phyloP scores from a whole-genome alignment of 176 grass and related monocot species.

The Chloris gayana region DNA sequence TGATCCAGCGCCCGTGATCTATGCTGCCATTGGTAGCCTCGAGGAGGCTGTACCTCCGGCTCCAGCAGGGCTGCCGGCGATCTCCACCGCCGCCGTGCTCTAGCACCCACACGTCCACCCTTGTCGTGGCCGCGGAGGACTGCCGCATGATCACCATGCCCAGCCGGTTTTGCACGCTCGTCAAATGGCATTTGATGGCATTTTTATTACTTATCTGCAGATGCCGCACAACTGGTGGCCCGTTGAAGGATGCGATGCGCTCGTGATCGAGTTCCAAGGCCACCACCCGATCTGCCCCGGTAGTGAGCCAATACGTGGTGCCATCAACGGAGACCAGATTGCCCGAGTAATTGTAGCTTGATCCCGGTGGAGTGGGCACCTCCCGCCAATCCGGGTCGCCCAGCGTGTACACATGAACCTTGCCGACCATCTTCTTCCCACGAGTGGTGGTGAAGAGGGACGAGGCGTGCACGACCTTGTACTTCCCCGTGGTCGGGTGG shows the following conservation, averaged over 20 bases:
- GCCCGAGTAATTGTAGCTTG: not conserved
- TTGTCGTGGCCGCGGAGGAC: not conserved
- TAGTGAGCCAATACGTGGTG: not conserved
- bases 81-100: not conserved
- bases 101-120: conserved; percentile 1
- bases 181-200: not conserved
- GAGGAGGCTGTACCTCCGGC: not conserved
- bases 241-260: not conserved
- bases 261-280: not conserved
- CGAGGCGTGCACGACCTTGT: conserved; percentile 19
- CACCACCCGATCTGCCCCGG: not conserved
- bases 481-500: conserved; percentile 9
- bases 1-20: not conserved
- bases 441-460: too few species aligned
- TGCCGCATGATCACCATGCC: not conserved
- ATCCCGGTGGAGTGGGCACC: not conserved
- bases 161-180: not conserved
- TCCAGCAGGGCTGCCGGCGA: not conserved
- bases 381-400: not conserved
- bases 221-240: not conserved
- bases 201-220: not conserved
- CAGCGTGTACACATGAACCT: not conserved
- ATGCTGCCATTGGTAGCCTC: too few species aligned
- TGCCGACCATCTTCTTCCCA: too few species aligned
- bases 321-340: not conserved